Base-by-base conservation (phyloP, 805 yeast genomes). In the Wickerhamomyces sydowiorum region DNA sequence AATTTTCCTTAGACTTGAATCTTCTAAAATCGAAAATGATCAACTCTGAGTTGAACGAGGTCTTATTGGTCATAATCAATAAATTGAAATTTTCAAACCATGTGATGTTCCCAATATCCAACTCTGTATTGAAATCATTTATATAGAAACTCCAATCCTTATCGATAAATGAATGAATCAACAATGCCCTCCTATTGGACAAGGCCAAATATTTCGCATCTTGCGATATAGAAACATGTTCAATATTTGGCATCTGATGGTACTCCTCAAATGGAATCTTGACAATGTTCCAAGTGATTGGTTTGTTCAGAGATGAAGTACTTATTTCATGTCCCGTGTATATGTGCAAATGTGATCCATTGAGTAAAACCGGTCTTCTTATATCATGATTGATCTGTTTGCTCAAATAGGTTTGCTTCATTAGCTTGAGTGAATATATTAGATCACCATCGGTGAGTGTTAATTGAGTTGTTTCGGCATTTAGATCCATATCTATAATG, bases 101-200 rank as follows among this genome's bases (percentile, higher is more conserved):
- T 9, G 54, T 41, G 20, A 54, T 8, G 17, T 49, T 45, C 8
- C 41, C 39, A 22, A 56, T 35, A 15, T 42, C 21, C 23, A 54
- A 37, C 14, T 53, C 56, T 27, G 53, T 52, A 27, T 46, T 48
- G 32, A 43, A 50, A 28, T 54, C 59, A 43, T 60, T 56, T 24
- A 46, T 47, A 42, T 56, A 60, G 34, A 49, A 44, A 40, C 53
- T 47, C 65, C 65, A 60, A 20, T 49, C 50, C 15, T 47, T 47
- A 9, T 48, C 48, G 6, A 22, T 21, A 18, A 52, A 45, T 3
- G 58, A 51, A 40, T 59, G 51, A 3, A 59, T 33, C 34, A 57
- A 30, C 13, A 60, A 24, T 4, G 47, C 38, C 8, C 37, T 44
- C 0, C 35, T 34, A 25, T 57, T 59, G 1, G 57, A 47, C 1